A percentile compares a stretch with the other conserved stretches of the same genome.
Evolutionary conservation across 2,329 filamentous ascomycete genomes (phyloP).

Genomic region (Claviceps purpurea): DNA sequence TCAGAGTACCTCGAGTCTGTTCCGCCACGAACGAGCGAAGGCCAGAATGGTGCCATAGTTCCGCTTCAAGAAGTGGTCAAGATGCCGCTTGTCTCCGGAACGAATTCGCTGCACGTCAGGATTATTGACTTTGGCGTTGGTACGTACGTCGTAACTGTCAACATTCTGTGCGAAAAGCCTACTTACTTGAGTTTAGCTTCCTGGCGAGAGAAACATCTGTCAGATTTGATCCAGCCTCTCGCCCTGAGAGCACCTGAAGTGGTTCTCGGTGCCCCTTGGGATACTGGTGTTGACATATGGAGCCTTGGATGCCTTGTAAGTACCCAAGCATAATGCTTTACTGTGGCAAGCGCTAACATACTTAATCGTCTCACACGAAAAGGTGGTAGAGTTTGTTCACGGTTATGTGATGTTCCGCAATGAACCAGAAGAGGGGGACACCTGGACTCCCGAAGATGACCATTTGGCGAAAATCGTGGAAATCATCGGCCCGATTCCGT

Average conservation of each 20-base stretch:
- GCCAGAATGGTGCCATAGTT: not conserved
- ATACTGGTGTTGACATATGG: not conserved
- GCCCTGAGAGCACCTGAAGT: constrained; percentile 13
- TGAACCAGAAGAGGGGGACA: no score
- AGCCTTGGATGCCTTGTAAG: not conserved
- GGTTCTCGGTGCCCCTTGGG: no score
- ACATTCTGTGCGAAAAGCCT: not conserved
- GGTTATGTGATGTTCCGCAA: not conserved
- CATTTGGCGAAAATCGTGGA: not conserved
- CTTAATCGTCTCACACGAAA: not conserved
- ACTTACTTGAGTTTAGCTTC: not conserved
- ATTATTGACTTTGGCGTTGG: not conserved
- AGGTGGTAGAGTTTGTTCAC: not conserved
- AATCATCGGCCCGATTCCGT: not conserved
- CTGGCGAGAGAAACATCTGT: constrained; percentile 8
- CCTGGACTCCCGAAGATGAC: not conserved
- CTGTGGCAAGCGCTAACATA: not conserved
- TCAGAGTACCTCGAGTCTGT: not conserved
- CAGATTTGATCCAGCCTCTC: constrained; percentile 11
- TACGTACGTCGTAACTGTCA: not conserved
- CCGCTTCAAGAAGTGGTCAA: not conserved
- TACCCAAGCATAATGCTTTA: not conserved
- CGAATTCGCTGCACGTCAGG: not conserved
- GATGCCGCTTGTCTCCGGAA: not conserved
- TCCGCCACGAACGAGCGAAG: not conserved